Evolutionary conservation across 768 basidiomycete species (phyloP), one percentile per base, ranked within the genome.

Genomic region (Lanmaoa pseudosensibilis): DNA sequence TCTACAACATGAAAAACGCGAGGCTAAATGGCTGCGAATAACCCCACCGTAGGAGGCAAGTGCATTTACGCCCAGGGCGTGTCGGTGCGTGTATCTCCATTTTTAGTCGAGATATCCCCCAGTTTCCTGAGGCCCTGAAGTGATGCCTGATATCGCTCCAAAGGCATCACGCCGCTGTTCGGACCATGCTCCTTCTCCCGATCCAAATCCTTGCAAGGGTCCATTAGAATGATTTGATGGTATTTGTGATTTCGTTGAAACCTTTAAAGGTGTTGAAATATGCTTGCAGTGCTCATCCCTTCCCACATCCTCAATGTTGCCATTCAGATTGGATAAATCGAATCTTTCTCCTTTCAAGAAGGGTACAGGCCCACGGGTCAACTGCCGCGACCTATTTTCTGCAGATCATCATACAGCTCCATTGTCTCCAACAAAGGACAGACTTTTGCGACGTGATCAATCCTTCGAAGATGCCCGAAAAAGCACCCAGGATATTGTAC

Each of bases 351-450:
- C 58, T 40, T 32, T 69, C 37, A 69, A 52, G 52, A 69, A 55
- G 54, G 49, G 27, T 15, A 4, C 51, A 25, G 4, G 37, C 45
- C 56, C 54, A 12, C 62, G 67, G 38, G 33, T 57, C 41, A 64
- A 69, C 58, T 68, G 61, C 23, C 67, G 67, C 33, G 32, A 5
- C 38, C 15, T 69, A 43, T 69, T 69, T 53, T 27, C 47, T 18
- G 13, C 39, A 23, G 58, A 55, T 41, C 41, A 27, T 25, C 50
- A 32, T 19, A 52, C 52, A 15, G 19, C 36, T 6, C 1, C 46
- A 1, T 33, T 30, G 32, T 46, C 59, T 45, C 50, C 55, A 19
- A 34, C 46, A 23, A 32, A 48, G 33, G 40, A 37, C 3, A 19
- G 1, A 19, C 18, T 38, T 32, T 37, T 19, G 38, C 59, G 32